phyloP scores from a whole-genome alignment of 73 alveolate species.

The Paramecium biaurelia region DNA sequence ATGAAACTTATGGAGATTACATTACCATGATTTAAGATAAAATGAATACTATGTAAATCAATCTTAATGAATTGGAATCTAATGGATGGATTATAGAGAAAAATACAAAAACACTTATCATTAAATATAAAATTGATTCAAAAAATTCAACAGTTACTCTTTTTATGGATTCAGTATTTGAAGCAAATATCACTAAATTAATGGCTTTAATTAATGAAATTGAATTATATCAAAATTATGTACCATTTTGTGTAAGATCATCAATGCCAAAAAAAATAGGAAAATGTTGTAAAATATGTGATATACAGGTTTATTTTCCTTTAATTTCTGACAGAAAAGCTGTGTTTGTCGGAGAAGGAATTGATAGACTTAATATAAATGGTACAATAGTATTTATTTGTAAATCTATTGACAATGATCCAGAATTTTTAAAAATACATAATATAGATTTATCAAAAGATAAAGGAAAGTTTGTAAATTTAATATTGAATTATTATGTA shows the following conservation, averaged over 20 bases:
- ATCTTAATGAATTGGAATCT: constrained; percentile 6
- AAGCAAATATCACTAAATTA: constrained; percentile 34
- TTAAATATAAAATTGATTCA: constrained; percentile 26
- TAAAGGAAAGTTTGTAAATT: neutral
- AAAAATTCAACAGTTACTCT: constrained; percentile 18
- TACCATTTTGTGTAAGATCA: constrained; percentile 14
- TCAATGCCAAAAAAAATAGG: neutral
- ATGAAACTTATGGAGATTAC: neutral
- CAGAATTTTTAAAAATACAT: neutral
- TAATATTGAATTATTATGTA: neutral
- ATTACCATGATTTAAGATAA: neutral
- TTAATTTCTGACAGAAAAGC: constrained; percentile 32
- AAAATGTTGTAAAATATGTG: neutral
- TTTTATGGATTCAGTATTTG: neutral
- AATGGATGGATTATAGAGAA: constrained; percentile 25
- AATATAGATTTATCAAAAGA: neutral
- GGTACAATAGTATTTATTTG: constrained; percentile 25
- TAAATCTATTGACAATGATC: constrained; percentile 39
- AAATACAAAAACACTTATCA: neutral
- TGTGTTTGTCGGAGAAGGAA: constrained; percentile 35
- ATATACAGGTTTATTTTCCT: neutral
- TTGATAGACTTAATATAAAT: constrained; percentile 29
- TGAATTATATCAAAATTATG: neutral
- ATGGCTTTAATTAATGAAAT: constrained; percentile 48
- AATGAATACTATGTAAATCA: neutral